Conservation (phyloP, 2,329 filamentous ascomycete species). For the Fusarium transvaalense region DNA sequence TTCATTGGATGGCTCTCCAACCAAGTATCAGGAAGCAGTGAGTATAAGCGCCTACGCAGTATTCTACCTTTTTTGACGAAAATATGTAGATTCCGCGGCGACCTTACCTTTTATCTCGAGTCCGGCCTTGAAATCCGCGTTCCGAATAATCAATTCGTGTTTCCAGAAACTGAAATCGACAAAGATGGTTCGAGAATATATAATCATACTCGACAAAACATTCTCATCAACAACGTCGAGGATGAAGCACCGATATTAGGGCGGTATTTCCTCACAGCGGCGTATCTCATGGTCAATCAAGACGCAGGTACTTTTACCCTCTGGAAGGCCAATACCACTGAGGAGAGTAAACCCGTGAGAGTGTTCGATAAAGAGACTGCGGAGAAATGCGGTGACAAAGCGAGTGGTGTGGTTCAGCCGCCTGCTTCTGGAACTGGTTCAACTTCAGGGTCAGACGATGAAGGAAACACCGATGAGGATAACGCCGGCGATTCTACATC, state of each 20-base stretch:
- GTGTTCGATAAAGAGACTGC: conserved; percentile 28
- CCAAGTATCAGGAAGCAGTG: conserved; percentile 32
- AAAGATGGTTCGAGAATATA: conserved; percentile 43
- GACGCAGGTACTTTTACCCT: conserved; percentile 52
- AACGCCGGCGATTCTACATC: not conserved
- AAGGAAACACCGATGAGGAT: too few relatives aligned
- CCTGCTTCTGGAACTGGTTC: not conserved
- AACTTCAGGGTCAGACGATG: too few relatives aligned
- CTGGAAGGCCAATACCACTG: conserved; percentile 51
- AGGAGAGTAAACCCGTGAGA: conserved; percentile 11
- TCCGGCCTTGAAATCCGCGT: conserved; percentile 49
- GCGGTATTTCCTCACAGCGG: conserved; percentile 52
- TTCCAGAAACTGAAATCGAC: conserved; percentile 47
- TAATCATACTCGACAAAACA: conserved; percentile 36
- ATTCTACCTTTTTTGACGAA: not conserved
- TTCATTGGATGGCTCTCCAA: conserved; percentile 37
- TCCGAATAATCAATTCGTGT: conserved; percentile 49
- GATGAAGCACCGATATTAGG: conserved; percentile 47
- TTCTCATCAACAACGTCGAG: conserved; percentile 43
- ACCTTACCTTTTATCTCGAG: conserved; percentile 48
- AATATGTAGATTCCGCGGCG: conserved; percentile 45
- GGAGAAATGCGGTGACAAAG: conserved; percentile 4
- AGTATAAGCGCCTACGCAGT: not conserved
- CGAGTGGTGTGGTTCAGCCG: conserved; percentile 35
- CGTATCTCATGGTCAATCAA: conserved; percentile 54